phyloP scores from a whole-genome alignment of 306 rosid species.

The Prunus davidiana region DNA sequence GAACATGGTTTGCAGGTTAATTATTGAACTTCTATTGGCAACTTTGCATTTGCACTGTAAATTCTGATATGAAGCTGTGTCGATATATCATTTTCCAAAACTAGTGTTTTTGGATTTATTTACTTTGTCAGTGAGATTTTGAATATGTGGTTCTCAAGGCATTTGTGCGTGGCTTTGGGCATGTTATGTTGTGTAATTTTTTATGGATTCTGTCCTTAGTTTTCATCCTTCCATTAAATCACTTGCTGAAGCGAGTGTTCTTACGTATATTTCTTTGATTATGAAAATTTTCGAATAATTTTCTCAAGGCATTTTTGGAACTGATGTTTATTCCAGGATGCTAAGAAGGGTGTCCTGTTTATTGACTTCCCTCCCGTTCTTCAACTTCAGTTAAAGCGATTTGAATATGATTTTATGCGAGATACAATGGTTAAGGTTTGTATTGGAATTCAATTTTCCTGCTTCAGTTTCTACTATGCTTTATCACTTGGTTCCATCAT shows the following conservation, averaged over 20 bases:
- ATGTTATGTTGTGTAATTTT: not conserved
- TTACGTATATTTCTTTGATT: not conserved
- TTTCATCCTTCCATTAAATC: not conserved
- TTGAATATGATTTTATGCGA: conserved; percentile 83
- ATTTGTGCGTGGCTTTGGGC: not conserved
- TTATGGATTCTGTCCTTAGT: not conserved
- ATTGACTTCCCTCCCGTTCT: conserved; percentile 98
- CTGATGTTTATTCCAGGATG: conserved; percentile 58
- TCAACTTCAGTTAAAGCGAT: conserved; percentile 91
- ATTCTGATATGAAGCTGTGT: not conserved
- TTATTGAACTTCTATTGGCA: not conserved
- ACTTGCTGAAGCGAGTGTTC: conserved; percentile 1
- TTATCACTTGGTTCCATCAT: not conserved
- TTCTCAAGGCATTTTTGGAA: not conserved
- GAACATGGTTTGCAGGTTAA: conserved; percentile 82
- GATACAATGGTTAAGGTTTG: conserved; percentile 96
- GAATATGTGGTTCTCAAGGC: not conserved
- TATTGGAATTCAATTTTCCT: conserved; percentile 11
- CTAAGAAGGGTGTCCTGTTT: conserved; percentile 87
- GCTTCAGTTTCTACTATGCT: conserved; percentile 1
- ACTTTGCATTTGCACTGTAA: not conserved
- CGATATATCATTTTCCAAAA: not conserved
- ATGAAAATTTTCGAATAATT: not conserved
- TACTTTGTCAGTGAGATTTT: not conserved
- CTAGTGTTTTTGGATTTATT: no score